These are phyloP conservation scores for Cercospora brassicicola DNA, from an alignment of 2,329 filamentous ascomycete species.

Conservation along the genomic window DNA sequence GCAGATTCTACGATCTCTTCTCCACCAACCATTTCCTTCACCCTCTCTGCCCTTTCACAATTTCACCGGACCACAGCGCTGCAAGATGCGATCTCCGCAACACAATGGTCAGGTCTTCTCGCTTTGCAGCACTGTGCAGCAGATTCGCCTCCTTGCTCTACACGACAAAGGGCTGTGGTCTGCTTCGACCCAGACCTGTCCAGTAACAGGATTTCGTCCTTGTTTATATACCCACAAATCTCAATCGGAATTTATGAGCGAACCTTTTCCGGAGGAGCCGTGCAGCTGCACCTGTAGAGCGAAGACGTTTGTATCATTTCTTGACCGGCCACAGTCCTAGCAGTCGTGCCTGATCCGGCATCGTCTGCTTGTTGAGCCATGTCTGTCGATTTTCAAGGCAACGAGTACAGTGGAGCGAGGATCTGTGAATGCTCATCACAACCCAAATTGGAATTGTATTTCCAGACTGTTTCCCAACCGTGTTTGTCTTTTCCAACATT, in stretches of 20 bases:
- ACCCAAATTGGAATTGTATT: background rate
- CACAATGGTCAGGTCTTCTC: background rate
- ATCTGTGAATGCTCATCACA: background rate
- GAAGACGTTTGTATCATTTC: background rate
- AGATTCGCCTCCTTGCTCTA: background rate
- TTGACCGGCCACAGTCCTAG: background rate
- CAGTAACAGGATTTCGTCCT: background rate
- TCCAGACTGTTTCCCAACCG: background rate
- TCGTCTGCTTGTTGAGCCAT: background rate
- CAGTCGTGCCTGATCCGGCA: background rate
- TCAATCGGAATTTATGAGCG: background rate
- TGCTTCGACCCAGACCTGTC: background rate
- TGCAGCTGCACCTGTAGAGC: background rate
- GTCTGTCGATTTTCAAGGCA: background rate
- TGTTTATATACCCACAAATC: background rate
- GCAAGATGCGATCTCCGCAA: background rate
- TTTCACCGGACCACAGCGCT: background rate
- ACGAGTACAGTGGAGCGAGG: background rate
- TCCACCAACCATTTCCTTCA: conserved; percentile 6
- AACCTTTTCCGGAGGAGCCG: background rate
- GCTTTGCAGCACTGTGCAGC: background rate
- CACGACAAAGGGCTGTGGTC: background rate
- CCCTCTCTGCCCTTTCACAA: background rate
- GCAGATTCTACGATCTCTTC: conserved; percentile 7
- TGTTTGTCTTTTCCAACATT: background rate